Evolutionary conservation across 1,139 yeast genomes (phyloP).

Genomic region (Pichiaceae sp.): DNA sequence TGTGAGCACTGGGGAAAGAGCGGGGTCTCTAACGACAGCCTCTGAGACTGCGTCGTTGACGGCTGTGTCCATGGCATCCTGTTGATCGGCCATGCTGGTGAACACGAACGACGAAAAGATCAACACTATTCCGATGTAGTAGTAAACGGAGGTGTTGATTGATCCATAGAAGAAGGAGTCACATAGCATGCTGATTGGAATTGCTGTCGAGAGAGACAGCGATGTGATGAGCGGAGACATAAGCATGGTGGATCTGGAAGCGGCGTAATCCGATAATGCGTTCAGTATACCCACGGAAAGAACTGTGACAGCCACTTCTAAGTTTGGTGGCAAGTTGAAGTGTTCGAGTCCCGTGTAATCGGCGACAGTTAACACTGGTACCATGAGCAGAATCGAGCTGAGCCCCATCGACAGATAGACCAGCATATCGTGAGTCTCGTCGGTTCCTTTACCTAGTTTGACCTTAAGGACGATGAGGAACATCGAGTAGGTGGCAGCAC

Average conservation of each 20-base stretch:
- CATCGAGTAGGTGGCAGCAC: constrained; percentile 40
- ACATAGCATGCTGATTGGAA: constrained; percentile 41
- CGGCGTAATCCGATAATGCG: constrained; percentile 40
- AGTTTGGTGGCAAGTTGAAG: constrained; percentile 37
- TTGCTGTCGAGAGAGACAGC: constrained; percentile 42
- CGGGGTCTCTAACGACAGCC: constrained; percentile 38
- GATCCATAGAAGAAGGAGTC: constrained; percentile 34
- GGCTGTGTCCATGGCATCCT: constrained; percentile 38
- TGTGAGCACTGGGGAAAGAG: constrained; percentile 38
- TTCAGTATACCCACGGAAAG: constrained; percentile 37
- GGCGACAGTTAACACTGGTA: constrained; percentile 31
- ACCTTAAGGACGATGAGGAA: constrained; percentile 37
- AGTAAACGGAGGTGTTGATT: constrained; percentile 26
- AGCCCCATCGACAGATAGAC: constrained; percentile 43
- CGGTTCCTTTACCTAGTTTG: constrained; percentile 34
- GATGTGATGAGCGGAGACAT: constrained; percentile 49
- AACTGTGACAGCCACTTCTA: constrained; percentile 28
- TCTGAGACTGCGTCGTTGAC: constrained; percentile 42
- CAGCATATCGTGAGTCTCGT: constrained; percentile 37
- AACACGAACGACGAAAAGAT: constrained; percentile 39
- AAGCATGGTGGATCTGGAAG: constrained; percentile 41
- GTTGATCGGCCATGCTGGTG: constrained; percentile 38
- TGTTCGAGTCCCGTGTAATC: constrained; percentile 31
- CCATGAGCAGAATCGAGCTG: constrained; percentile 30
- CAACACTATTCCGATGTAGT: constrained; percentile 37